phyloP scores from a whole-genome alignment of 768 basidiomycete species.

The Postia placenta region DNA sequence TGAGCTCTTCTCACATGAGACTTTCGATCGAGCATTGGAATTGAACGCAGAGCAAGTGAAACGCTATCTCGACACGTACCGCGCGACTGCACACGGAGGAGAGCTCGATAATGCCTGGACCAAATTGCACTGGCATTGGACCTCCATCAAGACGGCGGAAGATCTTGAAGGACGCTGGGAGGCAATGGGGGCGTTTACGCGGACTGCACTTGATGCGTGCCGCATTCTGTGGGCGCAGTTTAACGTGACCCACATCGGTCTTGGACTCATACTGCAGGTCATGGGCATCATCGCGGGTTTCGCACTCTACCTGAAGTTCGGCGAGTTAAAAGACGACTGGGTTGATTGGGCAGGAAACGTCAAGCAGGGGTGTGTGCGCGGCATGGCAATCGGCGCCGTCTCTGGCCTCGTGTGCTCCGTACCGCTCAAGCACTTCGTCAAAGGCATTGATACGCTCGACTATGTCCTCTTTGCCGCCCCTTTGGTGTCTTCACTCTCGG shows the following conservation, averaged over 20 bases:
- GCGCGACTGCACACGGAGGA: constrained; percentile 55
- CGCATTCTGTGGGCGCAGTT: constrained; percentile 95
- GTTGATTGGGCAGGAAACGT: constrained; percentile 33
- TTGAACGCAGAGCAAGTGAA: constrained; percentile 74
- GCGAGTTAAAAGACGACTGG: constrained; percentile 32
- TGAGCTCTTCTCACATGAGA: constrained; percentile 69
- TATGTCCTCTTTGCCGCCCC: constrained; percentile 43
- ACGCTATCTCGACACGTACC: constrained; percentile 73
- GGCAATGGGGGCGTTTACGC: constrained; percentile 43
- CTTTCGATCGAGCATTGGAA: constrained; percentile 54
- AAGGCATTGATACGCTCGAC: constrained; percentile 48
- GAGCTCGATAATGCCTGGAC: constrained; percentile 70
- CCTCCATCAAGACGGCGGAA: constrained; percentile 8
- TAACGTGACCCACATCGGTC: constrained; percentile 67
- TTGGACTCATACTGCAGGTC: constrained; percentile 61
- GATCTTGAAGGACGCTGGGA: constrained; percentile 11
- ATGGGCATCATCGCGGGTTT: constrained; percentile 50
- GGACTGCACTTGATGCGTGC: constrained; percentile 61
- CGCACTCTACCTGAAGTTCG: constrained; percentile 48
- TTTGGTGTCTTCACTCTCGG: constrained; percentile 38
- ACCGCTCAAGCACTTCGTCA: constrained; percentile 26
- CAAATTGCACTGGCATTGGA: constrained; percentile 43
- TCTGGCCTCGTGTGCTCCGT: constrained; percentile 30
- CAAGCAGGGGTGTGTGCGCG: constrained; percentile 10
- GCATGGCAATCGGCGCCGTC: constrained; percentile 16